Evolutionary conservation across 371 early-diverging fungal species (phyloP).

Genomic region (Globomyces sp.): DNA sequence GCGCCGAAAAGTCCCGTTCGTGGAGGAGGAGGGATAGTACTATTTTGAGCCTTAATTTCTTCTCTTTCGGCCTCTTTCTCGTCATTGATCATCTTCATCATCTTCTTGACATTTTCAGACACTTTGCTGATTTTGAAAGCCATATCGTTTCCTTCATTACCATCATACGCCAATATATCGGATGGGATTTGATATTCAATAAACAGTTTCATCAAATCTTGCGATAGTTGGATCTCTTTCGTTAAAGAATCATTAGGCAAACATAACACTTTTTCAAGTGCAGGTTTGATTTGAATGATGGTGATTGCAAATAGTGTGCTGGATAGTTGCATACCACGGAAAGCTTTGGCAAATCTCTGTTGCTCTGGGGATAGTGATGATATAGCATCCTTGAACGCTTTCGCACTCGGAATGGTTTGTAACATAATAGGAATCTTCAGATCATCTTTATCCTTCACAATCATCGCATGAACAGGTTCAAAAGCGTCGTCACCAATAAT

Average conservation of each 20-base stretch:
- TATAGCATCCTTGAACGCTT: conserved; percentile 25
- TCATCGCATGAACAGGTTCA: conserved; percentile 12
- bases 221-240: conserved; percentile 25
- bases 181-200: conserved; percentile 23
- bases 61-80: conserved; percentile 9
- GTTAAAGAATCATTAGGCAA: conserved; percentile 22
- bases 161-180: conserved; percentile 19
- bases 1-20: too few species aligned
- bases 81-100: conserved; percentile 11
- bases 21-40: too few species aligned
- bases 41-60: too few species aligned
- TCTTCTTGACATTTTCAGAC: background rate
- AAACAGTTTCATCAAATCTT: conserved; percentile 26
- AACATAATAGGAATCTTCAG: conserved; percentile 14
- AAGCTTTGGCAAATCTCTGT: conserved; percentile 23
- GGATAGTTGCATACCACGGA: conserved; percentile 18
- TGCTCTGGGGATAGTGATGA: conserved; percentile 25
- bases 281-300: conserved; percentile 25
- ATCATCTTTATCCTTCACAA: conserved; percentile 23
- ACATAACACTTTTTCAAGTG: conserved; percentile 22
- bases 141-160: background rate
- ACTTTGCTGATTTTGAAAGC: conserved; percentile 10
- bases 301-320: conserved; percentile 17
- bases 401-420: conserved; percentile 21
- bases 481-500: conserved; percentile 4